Conservation (phyloP, 352 stramenopile species). For the Phytopythium kandeliae region DNA sequence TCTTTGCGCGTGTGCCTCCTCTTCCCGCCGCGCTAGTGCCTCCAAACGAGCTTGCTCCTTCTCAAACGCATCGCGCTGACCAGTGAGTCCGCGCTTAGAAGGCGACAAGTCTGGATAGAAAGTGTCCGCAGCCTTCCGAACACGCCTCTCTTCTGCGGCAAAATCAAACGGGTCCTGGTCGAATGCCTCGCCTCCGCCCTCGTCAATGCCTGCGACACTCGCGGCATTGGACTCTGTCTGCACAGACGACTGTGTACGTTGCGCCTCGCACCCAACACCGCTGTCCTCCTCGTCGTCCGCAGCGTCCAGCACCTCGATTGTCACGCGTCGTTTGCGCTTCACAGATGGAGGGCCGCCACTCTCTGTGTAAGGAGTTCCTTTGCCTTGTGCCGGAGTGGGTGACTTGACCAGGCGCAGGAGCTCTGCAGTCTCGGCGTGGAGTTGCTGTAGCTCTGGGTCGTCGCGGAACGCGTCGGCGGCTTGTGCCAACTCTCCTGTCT, state of each 20-base stretch:
- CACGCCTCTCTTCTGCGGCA: constrained; percentile 42
- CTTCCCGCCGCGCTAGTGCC: constrained; percentile 19
- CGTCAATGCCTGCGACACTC: neutral
- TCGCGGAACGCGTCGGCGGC: constrained; percentile 20
- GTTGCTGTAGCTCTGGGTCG: constrained; percentile 46
- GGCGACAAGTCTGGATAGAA: constrained; percentile 55
- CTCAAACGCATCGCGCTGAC: constrained; percentile 28
- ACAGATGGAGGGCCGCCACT: constrained; percentile 4
- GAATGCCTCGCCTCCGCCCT: neutral
- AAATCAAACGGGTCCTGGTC: constrained; percentile 32
- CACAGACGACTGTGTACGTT: neutral
- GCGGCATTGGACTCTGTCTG: neutral
- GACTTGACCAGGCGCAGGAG: constrained; percentile 56
- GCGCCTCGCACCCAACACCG: no score
- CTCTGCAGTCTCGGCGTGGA: constrained; percentile 53
- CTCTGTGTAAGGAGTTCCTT: neutral
- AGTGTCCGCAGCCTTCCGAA: constrained; percentile 44
- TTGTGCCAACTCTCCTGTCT: neutral
- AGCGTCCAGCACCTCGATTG: constrained; percentile 66
- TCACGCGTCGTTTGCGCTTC: constrained; percentile 34
- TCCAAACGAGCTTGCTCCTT: constrained; percentile 36
- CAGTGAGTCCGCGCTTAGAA: constrained; percentile 39
- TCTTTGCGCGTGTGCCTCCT: constrained; percentile 12
- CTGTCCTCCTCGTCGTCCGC: constrained; percentile 16
- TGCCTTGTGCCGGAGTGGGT: constrained; percentile 7